phyloP scores from a whole-genome alignment of 2,329 filamentous ascomycete genomes.

The Penicillium sp. region DNA sequence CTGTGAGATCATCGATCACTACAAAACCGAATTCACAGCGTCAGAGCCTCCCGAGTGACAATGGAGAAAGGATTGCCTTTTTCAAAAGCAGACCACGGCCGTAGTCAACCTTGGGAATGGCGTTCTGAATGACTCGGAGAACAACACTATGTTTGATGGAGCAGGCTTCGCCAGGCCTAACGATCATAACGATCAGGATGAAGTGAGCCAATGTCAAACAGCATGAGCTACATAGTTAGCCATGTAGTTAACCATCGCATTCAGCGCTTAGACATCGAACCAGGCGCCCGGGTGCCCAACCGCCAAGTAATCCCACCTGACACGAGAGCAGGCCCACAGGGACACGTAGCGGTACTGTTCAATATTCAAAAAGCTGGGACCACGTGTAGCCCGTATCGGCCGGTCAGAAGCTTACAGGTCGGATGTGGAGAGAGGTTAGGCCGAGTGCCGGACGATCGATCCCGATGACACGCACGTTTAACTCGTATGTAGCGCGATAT shows the following conservation, averaged over 20 bases:
- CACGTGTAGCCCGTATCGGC: slow-evolving; percentile 2
- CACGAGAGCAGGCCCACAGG: slow-evolving; percentile 2
- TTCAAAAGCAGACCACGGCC: too few relatives aligned
- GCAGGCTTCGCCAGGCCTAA: not conserved
- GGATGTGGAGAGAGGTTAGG: slow-evolving; percentile 6
- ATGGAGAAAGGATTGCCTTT: too few relatives aligned
- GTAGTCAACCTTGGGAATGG: too few relatives aligned
- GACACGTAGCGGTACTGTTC: slow-evolving; percentile 1
- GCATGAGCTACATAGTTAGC: too few relatives aligned
- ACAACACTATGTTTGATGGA: too few relatives aligned
- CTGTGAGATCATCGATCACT: too few relatives aligned
- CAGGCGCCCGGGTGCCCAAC: slow-evolving; percentile 1
- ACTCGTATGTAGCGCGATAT: not conserved
- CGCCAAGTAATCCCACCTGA: slow-evolving; percentile 2
- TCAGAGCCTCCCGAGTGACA: too few relatives aligned
- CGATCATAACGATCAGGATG: not conserved
- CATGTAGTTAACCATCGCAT: not conserved
- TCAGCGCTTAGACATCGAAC: not conserved
- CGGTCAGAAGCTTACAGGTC: slow-evolving; percentile 8
- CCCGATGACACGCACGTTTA: slow-evolving; percentile 10
- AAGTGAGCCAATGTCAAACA: slow-evolving; percentile 3
- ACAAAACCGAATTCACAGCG: too few relatives aligned
- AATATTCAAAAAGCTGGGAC: slow-evolving; percentile 1
- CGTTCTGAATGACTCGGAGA: too few relatives aligned
- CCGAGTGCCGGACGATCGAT: slow-evolving; percentile 12